Conservation (phyloP, 1,284 basidiomycete genomes). For the Mrakiaceae sp. region DNA sequence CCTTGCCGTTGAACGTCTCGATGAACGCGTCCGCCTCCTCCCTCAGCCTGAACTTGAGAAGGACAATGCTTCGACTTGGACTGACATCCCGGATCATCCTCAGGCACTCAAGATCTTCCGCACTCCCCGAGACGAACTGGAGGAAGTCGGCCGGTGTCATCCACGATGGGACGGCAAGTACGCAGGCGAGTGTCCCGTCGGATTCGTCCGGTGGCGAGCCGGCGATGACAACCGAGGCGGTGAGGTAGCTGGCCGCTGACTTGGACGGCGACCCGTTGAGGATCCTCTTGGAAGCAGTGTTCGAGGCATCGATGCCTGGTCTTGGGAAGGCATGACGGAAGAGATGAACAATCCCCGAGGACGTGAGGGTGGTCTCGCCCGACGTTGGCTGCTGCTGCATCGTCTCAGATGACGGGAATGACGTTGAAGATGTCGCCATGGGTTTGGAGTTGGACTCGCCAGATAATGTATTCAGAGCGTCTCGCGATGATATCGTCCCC, state of each 20-base stretch:
- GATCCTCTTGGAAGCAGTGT: background rate
- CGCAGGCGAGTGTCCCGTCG: background rate
- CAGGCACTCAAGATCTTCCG: conserved; percentile 67
- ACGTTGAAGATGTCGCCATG: no score
- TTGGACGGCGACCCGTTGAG: background rate
- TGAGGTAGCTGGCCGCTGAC: background rate
- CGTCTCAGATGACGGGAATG: no score
- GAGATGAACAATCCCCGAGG: background rate
- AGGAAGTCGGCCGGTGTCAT: conserved; percentile 81
- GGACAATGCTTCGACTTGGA: conserved; percentile 69
- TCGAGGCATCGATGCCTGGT: background rate
- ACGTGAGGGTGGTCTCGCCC: no score
- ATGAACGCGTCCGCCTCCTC: conserved; percentile 59
- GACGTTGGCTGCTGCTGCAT: no score
- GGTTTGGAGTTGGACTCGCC: no score
- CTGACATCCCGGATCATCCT: conserved; percentile 62
- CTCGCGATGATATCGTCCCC: no score
- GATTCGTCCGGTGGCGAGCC: background rate
- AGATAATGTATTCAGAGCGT: no score
- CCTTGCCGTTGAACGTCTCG: conserved; percentile 38
- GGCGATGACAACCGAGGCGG: background rate
- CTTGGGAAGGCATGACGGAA: background rate
- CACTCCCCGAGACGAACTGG: conserved; percentile 68
- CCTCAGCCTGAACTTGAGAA: conserved; percentile 64
- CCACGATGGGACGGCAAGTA: conserved; percentile 69